These are phyloP conservation scores for Xylaria sp. DNA, from an alignment of 2,329 filamentous ascomycete genomes.

Conservation along the genomic window DNA sequence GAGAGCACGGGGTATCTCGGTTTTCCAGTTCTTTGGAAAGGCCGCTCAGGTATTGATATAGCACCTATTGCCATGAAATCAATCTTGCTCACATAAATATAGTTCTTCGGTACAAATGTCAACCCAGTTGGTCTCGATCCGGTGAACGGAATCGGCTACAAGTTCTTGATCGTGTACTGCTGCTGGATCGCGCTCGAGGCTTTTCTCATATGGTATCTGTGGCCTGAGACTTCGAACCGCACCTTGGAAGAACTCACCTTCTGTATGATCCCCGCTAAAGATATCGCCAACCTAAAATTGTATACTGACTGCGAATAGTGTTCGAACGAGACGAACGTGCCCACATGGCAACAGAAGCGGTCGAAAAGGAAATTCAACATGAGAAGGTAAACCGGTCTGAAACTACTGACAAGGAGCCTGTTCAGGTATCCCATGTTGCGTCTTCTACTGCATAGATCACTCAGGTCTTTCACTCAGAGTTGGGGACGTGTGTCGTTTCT, in stretches of 20 bases:
- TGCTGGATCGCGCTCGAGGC: slow-evolving; percentile 35
- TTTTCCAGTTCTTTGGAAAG: slow-evolving; percentile 39
- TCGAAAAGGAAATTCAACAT: slow-evolving; percentile 34
- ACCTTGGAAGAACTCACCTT: slow-evolving; percentile 65
- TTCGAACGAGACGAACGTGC: slow-evolving; percentile 34
- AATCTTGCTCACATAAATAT: slow-evolving; percentile 8
- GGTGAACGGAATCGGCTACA: slow-evolving; percentile 33
- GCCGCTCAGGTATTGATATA: slow-evolving; percentile 29
- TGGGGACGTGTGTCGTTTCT: background rate
- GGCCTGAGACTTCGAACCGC: slow-evolving; percentile 77
- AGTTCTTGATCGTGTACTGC: slow-evolving; percentile 35
- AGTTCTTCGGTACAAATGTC: slow-evolving; percentile 48
- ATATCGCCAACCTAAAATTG: background rate
- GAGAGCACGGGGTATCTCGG: slow-evolving; percentile 55
- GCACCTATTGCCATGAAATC: background rate
- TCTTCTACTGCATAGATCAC: background rate
- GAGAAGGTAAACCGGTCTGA: slow-evolving; percentile 27
- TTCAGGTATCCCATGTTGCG: slow-evolving; percentile 8
- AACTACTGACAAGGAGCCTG: slow-evolving; percentile 23
- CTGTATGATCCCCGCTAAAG: slow-evolving; percentile 24
- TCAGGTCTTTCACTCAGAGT: background rate
- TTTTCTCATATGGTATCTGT: slow-evolving; percentile 71
- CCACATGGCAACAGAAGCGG: slow-evolving; percentile 30
- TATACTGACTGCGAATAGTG: slow-evolving; percentile 28
- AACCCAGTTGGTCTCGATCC: slow-evolving; percentile 39